These are phyloP conservation scores for Tulasnella sp. DNA, from an alignment of 768 basidiomycete species.

Conservation along the genomic window DNA sequence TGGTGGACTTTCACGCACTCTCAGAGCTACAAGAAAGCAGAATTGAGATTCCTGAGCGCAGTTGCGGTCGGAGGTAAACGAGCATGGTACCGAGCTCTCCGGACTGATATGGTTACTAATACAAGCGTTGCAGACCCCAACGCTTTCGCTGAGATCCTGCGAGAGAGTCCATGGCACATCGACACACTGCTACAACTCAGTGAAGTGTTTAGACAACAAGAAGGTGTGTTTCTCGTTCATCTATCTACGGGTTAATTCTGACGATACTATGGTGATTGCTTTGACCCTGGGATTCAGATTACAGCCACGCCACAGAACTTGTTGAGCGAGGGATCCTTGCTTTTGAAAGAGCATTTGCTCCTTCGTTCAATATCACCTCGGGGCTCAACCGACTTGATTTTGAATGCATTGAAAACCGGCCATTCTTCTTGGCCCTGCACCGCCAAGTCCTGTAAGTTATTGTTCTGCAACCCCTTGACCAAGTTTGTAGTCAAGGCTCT, in stretches of 20 bases:
- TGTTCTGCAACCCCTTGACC: not conserved
- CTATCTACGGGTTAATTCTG: not conserved
- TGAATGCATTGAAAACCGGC: conserved; percentile 85
- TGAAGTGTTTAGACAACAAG: conserved; percentile 83
- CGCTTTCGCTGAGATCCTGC: conserved; percentile 73
- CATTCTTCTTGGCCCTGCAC: conserved; percentile 87
- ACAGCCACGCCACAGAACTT: conserved; percentile 81
- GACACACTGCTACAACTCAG: conserved; percentile 88
- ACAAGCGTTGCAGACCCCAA: conserved; percentile 62
- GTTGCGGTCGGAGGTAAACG: conserved; percentile 75
- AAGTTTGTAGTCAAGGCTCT: not conserved
- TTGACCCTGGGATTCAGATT: conserved; percentile 53
- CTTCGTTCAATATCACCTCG: conserved; percentile 80
- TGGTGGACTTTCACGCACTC: conserved; percentile 92
- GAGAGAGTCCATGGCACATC: conserved; percentile 84
- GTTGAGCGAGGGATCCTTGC: conserved; percentile 93
- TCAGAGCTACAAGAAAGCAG: conserved; percentile 79
- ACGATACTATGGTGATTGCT: not conserved
- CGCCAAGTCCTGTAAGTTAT: conserved; percentile 68
- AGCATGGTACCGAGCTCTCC: not conserved
- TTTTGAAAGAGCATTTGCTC: conserved; percentile 87
- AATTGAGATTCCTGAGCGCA: conserved; percentile 76
- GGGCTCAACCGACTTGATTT: conserved; percentile 88
- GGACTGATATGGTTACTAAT: not conserved
- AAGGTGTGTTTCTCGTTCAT: conserved; percentile 57